Evolutionary conservation across 108 stramenopile species (phyloP), one percentile per base, ranked within the genome.

Genomic region (Epipyxis sp.): DNA sequence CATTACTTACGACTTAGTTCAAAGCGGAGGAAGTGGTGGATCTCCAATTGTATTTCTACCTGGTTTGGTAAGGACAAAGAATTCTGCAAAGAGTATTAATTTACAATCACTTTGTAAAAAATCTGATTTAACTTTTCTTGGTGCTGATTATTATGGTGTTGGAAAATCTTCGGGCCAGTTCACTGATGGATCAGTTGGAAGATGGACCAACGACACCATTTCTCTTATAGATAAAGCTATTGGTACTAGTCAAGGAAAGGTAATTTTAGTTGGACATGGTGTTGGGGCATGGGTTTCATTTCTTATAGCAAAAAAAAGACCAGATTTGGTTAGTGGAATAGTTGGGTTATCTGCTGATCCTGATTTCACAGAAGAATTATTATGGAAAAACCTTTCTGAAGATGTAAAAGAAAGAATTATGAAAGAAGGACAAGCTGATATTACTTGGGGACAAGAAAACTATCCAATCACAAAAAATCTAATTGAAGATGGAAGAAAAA

Each of bases 331-430:
- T 6, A 44, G 25, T 0, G 80, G 80, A 20, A 13, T 80, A 3
- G 80, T 80, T 0, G 80, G 76, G 16, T 44, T 87, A 32, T 83
- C 82, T 0, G 83, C 85, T 30, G 86, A 87, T 57, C 86, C 86
- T 1, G 86, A 87, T 57, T 87, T 87, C 83, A 87, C 86, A 40
- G 85, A 87, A 40, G 85, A 87, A 42, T 72, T 87, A 42, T 81
- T 87, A 1, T 79, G 81, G 83, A 81, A 84, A 54, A 40, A 77
- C 37, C 83, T 87, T 0, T 50, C 78, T n/a, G 69, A 82, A 54
- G 74, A 79, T 16, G 80, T 40, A 58, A 86, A 81, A 34, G 79
- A 40, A 1, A 44, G 76, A 1, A 86, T 86, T 30, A 81, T 84
- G 82, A 78, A 83, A 1, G 81, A 84, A 27, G 86, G 86, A 3